Evolutionary conservation across 306 rosid species (phyloP), one percentile per base, ranked within the genome.

Genomic region (Gynostemma pentaphyllum): DNA sequence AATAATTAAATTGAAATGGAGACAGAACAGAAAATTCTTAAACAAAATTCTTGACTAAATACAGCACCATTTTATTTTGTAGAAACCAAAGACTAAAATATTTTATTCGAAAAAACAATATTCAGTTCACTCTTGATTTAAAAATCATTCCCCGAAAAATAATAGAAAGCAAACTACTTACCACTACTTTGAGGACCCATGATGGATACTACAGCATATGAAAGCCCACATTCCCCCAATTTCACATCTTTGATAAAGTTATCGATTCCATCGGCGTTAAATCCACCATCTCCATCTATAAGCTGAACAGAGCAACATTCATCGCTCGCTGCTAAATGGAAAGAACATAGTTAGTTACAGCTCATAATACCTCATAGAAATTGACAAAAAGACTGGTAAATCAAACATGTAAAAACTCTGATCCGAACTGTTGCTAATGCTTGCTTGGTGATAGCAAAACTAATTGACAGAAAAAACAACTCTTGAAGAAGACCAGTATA

Each of bases 111-210:
- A 39, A 10, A 5, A 2, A 39, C 11, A 2, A 8, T 3, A 42
- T 42, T 42, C 44, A 39, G 44, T 2, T 42, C 46, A 12, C 46
- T 42, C 46, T 42, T 12, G 18, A 42, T 42, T 42, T 12, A 10
- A 14, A 42, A 42, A 12, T 42, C 11, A 42, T 14, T 12, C 4
- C 46, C 36, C 48, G 27, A 22, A 68, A 40, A 45, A 34, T 4
- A 34, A 34, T 34, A 34, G 9, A 5, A 34, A 34, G 68, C 65
- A 69, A 75, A 64, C 73, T 71, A 57, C 79, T 47, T 84, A 94
- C 99, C 99, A 76, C 99, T 94, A 78, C 99, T 94, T 72, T 94
- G 99, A 26, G 99, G 99, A 19, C 99, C 99, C 99, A 94, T 89
- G 22, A 94, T 89, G 61, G 99, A 88, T 78, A 86, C 97, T 16